Evolutionary conservation across 2,329 filamentous ascomycete genomes (phyloP).

Genomic region (Penicillium aurantiogriseum): DNA sequence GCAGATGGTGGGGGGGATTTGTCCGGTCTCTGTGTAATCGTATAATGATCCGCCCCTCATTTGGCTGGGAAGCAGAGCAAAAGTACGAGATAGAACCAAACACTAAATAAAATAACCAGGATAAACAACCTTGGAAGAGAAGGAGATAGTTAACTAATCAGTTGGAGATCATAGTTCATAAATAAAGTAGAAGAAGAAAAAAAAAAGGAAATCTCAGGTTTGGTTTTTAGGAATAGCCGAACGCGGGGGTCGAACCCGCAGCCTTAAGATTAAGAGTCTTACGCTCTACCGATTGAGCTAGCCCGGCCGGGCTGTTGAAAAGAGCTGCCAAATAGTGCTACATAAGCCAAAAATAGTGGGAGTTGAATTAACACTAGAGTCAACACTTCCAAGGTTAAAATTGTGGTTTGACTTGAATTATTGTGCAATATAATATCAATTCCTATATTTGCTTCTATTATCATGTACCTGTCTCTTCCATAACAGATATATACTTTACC

Average conservation of each 20-base stretch:
- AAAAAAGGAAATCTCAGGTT: slow-evolving; percentile 13
- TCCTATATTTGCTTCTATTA: background rate
- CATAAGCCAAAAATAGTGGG: background rate
- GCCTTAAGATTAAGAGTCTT: slow-evolving; percentile 30
- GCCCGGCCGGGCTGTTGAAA: slow-evolving; percentile 33
- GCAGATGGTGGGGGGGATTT: slow-evolving; percentile 6
- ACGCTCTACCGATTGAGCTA: slow-evolving; percentile 51
- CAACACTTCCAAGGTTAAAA: too few species aligned
- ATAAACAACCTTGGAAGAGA: background rate
- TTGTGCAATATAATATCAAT: background rate
- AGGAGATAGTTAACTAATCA: background rate
- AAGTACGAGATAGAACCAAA: background rate
- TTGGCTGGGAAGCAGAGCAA: background rate
- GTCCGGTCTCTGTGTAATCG: background rate
- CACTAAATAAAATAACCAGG: background rate
- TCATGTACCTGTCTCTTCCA: background rate
- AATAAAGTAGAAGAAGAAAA: slow-evolving; percentile 14
- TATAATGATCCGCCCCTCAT: background rate
- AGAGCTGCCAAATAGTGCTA: background rate
- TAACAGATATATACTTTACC: background rate
- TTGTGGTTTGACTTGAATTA: background rate
- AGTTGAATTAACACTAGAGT: too few species aligned
- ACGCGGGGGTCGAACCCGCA: slow-evolving; percentile 46
- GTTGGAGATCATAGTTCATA: background rate
- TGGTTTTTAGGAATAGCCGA: slow-evolving; percentile 34